Conservation (phyloP, 148 eudicot genomes). For the Camellia japonica region DNA sequence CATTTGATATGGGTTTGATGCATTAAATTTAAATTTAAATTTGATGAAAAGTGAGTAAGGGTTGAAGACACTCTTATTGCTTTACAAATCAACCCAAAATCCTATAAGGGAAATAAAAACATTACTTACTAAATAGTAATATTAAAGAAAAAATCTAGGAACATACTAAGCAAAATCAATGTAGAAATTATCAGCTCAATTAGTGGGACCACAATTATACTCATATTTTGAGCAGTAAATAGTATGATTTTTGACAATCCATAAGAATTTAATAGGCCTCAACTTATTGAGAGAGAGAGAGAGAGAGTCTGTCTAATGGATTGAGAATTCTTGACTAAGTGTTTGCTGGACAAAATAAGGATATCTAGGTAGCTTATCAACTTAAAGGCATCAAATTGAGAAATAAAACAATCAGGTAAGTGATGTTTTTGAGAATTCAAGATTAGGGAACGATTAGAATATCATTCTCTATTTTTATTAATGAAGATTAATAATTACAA, state of each 20-base stretch:
- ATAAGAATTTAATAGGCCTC: neutral
- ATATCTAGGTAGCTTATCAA: neutral
- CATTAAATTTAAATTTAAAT: no score
- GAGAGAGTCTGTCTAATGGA: neutral
- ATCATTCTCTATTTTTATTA: no score
- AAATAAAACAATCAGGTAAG: neutral
- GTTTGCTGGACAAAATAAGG: neutral
- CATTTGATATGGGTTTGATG: no score
- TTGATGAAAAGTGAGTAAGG: no score
- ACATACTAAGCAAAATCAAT: neutral
- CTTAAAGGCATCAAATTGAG: slow-evolving; percentile 12
- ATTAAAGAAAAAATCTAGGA: neutral
- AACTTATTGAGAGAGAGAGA: no score
- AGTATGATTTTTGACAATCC: neutral
- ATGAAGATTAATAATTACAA: no score
- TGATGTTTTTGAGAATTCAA: no score
- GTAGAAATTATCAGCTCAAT: neutral
- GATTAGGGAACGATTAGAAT: no score
- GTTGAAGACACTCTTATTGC: no score
- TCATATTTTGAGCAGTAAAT: neutral
- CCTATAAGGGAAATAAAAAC: neutral
- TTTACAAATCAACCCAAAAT: neutral
- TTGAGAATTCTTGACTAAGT: neutral
- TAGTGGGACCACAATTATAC: neutral
- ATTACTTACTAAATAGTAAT: neutral